These are phyloP conservation scores for Verticillium isaacii DNA, from an alignment of 2,329 filamentous ascomycete genomes.

Conservation along the genomic window DNA sequence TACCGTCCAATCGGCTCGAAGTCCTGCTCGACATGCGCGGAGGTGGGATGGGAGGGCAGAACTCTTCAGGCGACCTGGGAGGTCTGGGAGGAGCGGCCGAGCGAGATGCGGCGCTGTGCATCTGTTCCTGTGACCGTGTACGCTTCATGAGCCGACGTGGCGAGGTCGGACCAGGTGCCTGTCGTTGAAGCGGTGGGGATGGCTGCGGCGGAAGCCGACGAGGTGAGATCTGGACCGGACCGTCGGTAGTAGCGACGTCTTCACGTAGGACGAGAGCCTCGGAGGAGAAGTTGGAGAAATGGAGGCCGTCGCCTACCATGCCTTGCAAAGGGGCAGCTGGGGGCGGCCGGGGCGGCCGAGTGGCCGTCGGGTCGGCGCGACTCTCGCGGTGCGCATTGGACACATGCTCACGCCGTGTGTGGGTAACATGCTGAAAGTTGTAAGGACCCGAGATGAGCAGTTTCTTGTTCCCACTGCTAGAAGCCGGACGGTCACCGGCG, in stretches of 20 bases:
- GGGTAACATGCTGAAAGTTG: constrained; percentile 62
- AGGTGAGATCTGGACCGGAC: background rate
- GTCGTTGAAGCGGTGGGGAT: background rate
- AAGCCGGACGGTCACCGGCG: constrained; percentile 5
- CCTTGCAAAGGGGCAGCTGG: constrained; percentile 28
- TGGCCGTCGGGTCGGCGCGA: constrained; percentile 35
- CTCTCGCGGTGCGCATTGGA: constrained; percentile 33
- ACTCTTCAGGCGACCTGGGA: constrained; percentile 38
- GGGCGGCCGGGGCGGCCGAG: constrained; percentile 30
- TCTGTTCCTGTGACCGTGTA: constrained; percentile 44
- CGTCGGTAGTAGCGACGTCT: constrained; percentile 1
- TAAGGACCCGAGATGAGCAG: constrained; percentile 58
- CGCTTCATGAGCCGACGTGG: constrained; percentile 35
- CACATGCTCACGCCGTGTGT: constrained; percentile 47
- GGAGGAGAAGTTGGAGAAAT: constrained; percentile 45
- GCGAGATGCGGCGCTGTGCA: constrained; percentile 41
- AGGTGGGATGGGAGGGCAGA: constrained; percentile 39
- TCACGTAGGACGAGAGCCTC: constrained; percentile 26
- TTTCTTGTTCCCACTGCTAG: constrained; percentile 28
- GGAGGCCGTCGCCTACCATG: constrained; percentile 33
- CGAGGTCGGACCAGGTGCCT: constrained; percentile 1
- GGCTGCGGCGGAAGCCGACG: constrained; percentile 5
- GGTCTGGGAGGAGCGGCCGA: constrained; percentile 32
- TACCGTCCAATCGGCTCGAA: constrained; percentile 37
- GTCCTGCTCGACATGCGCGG: constrained; percentile 52